Evolutionary conservation across 371 early-diverging fungal species (phyloP).

Genomic region (Blastocladiella emersonii): DNA sequence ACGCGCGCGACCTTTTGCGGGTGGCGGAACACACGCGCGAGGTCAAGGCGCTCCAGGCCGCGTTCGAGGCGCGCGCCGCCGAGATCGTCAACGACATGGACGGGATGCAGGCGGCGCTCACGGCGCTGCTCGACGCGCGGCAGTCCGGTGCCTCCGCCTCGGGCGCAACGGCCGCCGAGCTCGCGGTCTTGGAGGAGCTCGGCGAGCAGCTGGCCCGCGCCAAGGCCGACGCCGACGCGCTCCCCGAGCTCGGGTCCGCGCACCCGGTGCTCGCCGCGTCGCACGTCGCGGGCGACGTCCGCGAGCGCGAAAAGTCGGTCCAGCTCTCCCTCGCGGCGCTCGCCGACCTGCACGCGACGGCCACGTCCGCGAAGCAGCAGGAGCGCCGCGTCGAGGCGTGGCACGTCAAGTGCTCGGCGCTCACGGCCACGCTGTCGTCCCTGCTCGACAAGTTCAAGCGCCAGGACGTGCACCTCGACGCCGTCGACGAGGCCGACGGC

Average conservation of each 20-base stretch:
- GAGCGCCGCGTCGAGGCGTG: not conserved
- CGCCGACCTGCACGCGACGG: not conserved
- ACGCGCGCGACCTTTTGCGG: not conserved
- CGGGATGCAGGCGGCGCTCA: not conserved
- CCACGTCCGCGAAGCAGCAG: not conserved
- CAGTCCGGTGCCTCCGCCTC: not conserved
- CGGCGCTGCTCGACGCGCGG: not conserved
- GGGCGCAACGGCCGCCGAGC: not conserved
- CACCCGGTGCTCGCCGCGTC: slow-evolving; percentile 8
- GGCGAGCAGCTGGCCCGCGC: not conserved
- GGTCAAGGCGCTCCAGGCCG: not conserved
- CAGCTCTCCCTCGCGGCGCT: not conserved
- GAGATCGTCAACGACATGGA: not conserved
- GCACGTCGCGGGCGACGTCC: slow-evolving; percentile 6
- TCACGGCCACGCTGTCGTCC: not conserved
- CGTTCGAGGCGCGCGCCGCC: not conserved
- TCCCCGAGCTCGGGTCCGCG: not conserved
- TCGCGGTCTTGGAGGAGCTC: not conserved
- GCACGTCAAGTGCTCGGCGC: not conserved
- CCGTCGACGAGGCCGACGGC: slow-evolving; percentile 12
- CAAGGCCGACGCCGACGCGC: not conserved
- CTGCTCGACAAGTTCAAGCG: slow-evolving; percentile 9
- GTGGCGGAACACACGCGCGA: not conserved
- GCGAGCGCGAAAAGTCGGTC: slow-evolving; percentile 1
- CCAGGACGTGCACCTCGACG: slow-evolving; percentile 11